Percentiles rank a stretch among this genome's conserved stretches.
These are phyloP conservation scores for Mucor sp. DNA, from an alignment of 371 early-diverging fungal genomes.

Conservation along the genomic window DNA sequence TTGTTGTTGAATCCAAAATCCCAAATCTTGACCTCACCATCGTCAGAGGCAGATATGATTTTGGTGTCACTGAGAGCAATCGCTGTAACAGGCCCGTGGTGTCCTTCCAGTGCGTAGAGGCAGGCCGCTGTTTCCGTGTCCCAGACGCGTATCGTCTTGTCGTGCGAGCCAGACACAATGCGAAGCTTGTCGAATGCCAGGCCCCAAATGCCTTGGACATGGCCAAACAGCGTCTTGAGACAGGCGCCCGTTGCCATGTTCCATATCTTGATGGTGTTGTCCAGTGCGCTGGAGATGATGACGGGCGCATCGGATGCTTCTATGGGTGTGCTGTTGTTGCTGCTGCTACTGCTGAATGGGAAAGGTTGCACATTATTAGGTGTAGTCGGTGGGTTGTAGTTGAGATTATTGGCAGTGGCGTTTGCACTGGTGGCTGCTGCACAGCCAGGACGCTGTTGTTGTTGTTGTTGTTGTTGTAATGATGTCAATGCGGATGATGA, in stretches of 20 bases:
- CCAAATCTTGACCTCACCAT: constrained; percentile 78
- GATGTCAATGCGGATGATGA: not conserved
- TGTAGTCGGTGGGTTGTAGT: not conserved
- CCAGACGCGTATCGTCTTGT: constrained; percentile 90
- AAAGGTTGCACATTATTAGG: constrained; percentile 9
- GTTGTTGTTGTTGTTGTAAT: too few species aligned
- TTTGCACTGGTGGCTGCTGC: not conserved
- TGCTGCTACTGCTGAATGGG: not conserved
- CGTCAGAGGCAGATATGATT: constrained; percentile 83
- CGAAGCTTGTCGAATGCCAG: constrained; percentile 85
- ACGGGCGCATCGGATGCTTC: constrained; percentile 41
- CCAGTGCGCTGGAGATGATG: constrained; percentile 83
- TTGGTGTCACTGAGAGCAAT: constrained; percentile 85
- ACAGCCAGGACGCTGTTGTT: constrained; percentile 1
- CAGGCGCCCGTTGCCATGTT: constrained; percentile 77
- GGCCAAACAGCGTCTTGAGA: constrained; percentile 81
- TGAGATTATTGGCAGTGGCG: not conserved
- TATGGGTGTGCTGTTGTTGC: not conserved
- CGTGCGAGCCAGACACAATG: constrained; percentile 90
- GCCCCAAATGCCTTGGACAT: constrained; percentile 85
- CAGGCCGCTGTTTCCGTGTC: constrained; percentile 84
- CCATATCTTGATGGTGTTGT: constrained; percentile 88
- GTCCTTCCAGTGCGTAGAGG: constrained; percentile 74
- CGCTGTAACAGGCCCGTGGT: constrained; percentile 72
- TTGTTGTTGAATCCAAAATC: constrained; percentile 56